Evolutionary conservation across 345 rosid species (phyloP).

Genomic region (Sonneratia caseolaris): DNA sequence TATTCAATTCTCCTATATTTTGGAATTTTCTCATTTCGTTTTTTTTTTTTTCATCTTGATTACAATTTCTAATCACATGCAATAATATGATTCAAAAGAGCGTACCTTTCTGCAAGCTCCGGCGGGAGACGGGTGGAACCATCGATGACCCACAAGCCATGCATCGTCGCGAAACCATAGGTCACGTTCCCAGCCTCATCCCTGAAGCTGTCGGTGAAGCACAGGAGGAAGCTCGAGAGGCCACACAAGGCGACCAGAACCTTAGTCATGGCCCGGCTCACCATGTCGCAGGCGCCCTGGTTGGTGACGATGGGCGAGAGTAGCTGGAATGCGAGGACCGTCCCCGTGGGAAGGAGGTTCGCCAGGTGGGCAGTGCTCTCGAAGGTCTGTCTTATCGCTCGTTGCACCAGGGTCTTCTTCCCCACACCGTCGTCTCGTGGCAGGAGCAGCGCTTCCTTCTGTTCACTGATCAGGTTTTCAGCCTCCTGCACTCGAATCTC

Average conservation of each 20-base stretch:
- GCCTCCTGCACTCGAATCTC: constrained; percentile 43
- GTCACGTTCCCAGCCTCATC: constrained; percentile 60
- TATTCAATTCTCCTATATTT: too few relatives aligned
- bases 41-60: too few relatives aligned
- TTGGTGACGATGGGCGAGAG: constrained; percentile 71
- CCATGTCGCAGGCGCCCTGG: constrained; percentile 61
- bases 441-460: constrained; percentile 31
- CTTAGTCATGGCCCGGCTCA: constrained; percentile 45
- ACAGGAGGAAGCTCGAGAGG: constrained; percentile 53
- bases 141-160: constrained; percentile 77
- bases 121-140: constrained; percentile 53
- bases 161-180: constrained; percentile 62
- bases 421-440: constrained; percentile 26
- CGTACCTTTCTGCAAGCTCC: constrained; percentile 29
- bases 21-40: too few relatives aligned
- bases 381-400: constrained; percentile 74
- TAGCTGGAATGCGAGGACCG: constrained; percentile 87
- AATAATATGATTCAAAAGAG: background rate
- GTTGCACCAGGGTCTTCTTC: constrained; percentile 45
- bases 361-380: constrained; percentile 84
- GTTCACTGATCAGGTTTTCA: constrained; percentile 18
- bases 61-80: too few relatives aligned
- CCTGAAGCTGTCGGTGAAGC: constrained; percentile 75
- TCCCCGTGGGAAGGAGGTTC: constrained; percentile 82
- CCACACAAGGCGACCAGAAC: constrained; percentile 50